Base-by-base conservation (phyloP, 2,329 filamentous ascomycete genomes). In the Didymosphaeria variabile region DNA sequence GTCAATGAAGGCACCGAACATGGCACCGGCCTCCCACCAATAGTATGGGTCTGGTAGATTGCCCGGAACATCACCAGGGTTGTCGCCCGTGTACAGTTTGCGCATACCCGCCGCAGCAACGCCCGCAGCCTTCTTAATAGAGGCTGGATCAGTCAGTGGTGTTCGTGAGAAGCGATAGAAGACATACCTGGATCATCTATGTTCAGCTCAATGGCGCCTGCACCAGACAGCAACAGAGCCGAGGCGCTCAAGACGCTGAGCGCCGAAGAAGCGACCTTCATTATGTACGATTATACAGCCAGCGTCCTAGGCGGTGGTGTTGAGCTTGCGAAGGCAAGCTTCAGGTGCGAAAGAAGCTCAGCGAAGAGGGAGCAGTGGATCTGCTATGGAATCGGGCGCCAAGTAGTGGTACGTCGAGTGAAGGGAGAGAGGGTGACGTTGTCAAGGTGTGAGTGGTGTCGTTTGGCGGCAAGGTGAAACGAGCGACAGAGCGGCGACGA, bases 71-170 rank as follows among this genome's bases (percentile, higher is more conserved):
- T 87, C 84, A 47, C 84, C 81, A n/a, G 83, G 84, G 34, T 81
- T 78, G 68, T 90, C 89, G 52, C 89, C 89, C 1, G 81, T 83
- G 77, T 91, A 91, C 75, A 87, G 90, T 45, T 81, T 82, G 82
- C 91, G 87, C 69, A 88, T 80, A 50, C 84, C 88, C 54, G 82
- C 81, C 5, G 88, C 88, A 55, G 91, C 78, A 1, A 84, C 86
- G 63, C 84, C 85, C 19, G 89, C 85, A 6, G 87, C 88, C 63
- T 82, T 81, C 65, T 85, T 86, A 68, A 92, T 84, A 0, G 88
- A 91, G 36, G 79, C 88, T 90, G 68, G 19, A n/a, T 5, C 42
- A 45, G 61, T 72, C 53, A 73, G 67, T 40, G 15, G 42, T 42
- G 44, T 46, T 57, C 17, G 52, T 23, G n/a, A 19, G 12, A 21